Evolutionary conservation across 306 rosid genomes (phyloP), one percentile per base, ranked within the genome.

Genomic region (Citrullus mucosospermus): DNA sequence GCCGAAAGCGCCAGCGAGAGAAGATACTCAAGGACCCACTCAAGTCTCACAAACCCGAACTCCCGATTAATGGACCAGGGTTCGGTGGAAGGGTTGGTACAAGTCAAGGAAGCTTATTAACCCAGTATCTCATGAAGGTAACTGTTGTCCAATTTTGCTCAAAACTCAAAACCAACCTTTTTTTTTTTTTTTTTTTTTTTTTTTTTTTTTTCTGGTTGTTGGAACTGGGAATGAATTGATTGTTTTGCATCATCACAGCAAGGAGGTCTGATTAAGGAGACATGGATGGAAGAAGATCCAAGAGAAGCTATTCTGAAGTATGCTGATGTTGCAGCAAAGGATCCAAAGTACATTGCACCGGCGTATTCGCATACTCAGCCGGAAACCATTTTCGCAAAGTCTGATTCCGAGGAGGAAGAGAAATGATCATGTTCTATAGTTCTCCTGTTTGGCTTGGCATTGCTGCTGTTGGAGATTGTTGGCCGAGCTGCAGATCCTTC

Each of bases 251-350:
- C 83, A 78, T 88, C 82, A 81, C 96, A 92, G 98, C 89, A 92
- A 92, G 97, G 97, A 14, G 98, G 95, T 57, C 75, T 95, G 93
- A 95, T 94, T 82, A 92, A 95, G 89, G 98, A 95, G 91, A 92
- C 98, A 46, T 95, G 98, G 97, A 95, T 95, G 98, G 97, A 95
- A 7, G 98, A 95, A 87, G 97, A 92, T 87, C 98, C 98, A 36
- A 89, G 97, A 85, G 97, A 92, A 82, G 98, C 98, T 83, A 92
- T 92, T 85, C 88, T 95, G 66, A 95, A 95, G 91, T 92, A 59
- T 80, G 98, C 98, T 18, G 98, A 95, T 84, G 92, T 6, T 72
- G 98, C 98, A 59, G 90, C 85, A 20, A 92, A 92, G 48, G 97
- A 94, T 60, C 97, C 96, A 8, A 94, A 92, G 81, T 92, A 80